Conservation (phyloP, 192 early-diverging fungal species). For the Backusella luteola region DNA sequence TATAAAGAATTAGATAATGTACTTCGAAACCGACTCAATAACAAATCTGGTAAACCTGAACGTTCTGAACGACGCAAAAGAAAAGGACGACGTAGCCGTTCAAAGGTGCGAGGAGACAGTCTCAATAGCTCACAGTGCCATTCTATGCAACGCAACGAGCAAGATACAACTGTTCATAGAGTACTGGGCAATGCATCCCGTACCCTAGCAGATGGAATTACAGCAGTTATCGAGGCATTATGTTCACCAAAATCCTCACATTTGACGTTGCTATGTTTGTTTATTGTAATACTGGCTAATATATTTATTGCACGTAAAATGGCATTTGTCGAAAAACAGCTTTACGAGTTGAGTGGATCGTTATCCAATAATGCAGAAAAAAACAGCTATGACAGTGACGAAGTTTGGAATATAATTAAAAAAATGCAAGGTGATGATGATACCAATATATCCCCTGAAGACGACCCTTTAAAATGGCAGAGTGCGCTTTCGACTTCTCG, state of each 20-base stretch:
- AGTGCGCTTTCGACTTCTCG: background rate
- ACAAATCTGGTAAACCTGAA: background rate
- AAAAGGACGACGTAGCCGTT: background rate
- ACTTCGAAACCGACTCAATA: constrained; percentile 41
- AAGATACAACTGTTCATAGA: background rate
- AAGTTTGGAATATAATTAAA: constrained; percentile 11
- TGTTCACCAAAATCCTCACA: background rate
- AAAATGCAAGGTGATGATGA: background rate
- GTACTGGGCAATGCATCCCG: background rate
- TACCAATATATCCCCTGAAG: background rate
- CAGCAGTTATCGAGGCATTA: background rate
- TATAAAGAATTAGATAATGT: constrained; percentile 41
- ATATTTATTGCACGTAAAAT: constrained; percentile 15
- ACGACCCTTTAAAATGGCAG: background rate
- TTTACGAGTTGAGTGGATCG: background rate
- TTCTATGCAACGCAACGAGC: background rate
- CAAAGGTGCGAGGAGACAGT: background rate
- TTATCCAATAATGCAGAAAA: background rate
- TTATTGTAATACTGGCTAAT: constrained; percentile 5
- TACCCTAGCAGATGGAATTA: background rate
- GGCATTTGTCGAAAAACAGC: background rate
- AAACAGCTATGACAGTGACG: background rate
- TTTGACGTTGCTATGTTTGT: background rate
- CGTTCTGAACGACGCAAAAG: background rate
- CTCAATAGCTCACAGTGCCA: background rate